Percentiles rank a stretch among this genome's conserved stretches.
These are phyloP conservation scores for Diaporthe australafricana DNA, from an alignment of 2,329 filamentous ascomycete species.

Conservation along the genomic window DNA sequence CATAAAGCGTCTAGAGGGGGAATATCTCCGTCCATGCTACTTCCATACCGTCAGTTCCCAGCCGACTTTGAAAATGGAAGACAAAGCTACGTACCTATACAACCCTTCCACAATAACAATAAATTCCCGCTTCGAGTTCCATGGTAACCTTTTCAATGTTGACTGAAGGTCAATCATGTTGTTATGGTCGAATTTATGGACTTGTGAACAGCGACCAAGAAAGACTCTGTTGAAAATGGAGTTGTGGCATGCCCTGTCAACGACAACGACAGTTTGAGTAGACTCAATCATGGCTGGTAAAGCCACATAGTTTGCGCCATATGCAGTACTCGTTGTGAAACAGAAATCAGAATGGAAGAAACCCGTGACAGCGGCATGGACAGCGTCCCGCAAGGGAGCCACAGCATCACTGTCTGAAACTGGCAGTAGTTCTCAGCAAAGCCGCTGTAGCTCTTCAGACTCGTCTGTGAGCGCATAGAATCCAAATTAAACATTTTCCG, in stretches of 20 bases:
- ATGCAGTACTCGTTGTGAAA: not conserved
- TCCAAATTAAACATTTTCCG: not conserved
- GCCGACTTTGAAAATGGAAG: not conserved
- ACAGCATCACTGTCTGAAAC: slow-evolving; percentile 30
- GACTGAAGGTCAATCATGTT: not conserved
- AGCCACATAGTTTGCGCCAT: not conserved
- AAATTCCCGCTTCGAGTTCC: not conserved
- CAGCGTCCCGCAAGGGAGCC: not conserved
- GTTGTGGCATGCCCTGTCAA: not conserved
- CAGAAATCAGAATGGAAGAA: not conserved
- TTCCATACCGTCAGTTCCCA: not conserved
- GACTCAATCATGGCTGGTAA: not conserved
- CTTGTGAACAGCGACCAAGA: not conserved
- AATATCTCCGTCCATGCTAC: not conserved
- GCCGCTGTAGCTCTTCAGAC: slow-evolving; percentile 33
- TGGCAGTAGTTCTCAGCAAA: slow-evolving; percentile 36
- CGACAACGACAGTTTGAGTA: not conserved
- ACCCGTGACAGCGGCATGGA: not conserved
- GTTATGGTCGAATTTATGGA: not conserved
- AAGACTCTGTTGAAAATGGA: not conserved
- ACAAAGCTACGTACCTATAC: not conserved
- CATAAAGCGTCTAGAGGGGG: not conserved
- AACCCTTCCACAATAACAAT: not conserved
- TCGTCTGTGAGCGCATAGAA: slow-evolving; percentile 10
- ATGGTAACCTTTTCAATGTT: not conserved